phyloP scores from a whole-genome alignment of 179 eudicot species.

The Silene noctiflora region DNA sequence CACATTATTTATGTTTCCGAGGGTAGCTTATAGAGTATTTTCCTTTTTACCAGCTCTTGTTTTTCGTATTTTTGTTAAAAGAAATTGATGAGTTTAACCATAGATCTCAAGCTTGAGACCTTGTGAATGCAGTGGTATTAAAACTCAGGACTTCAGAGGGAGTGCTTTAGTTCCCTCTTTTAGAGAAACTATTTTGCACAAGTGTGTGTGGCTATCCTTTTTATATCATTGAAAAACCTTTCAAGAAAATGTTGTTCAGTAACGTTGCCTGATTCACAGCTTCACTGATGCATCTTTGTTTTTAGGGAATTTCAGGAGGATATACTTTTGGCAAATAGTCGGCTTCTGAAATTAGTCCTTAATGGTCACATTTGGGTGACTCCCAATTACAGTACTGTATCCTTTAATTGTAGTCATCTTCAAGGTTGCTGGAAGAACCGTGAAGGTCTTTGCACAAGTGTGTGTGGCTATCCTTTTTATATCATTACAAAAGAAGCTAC shows the following conservation, averaged over 20 bases:
- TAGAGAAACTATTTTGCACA: not conserved
- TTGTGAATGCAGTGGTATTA: not conserved
- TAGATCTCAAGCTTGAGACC: not conserved
- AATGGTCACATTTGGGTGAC: not conserved
- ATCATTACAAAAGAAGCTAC: not conserved
- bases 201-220: no score
- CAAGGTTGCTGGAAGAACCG: slow-evolving; percentile 11
- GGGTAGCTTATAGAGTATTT: no score
- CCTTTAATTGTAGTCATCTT: not conserved
- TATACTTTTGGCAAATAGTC: not conserved
- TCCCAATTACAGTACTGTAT: slow-evolving; percentile 7
- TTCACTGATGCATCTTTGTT: slow-evolving; percentile 4
- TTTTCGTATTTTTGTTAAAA: no score
- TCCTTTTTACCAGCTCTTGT: no score
- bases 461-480: not conserved
- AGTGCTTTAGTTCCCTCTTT: not conserved
- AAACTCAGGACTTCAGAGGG: not conserved
- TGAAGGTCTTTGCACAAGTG: not conserved
- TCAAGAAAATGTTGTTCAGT: no score
- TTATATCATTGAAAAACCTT: no score
- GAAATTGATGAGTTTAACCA: not conserved
- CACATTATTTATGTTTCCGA: no score
- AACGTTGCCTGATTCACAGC: not conserved
- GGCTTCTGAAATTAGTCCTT: slow-evolving; percentile 16
- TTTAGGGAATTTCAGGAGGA: slow-evolving; percentile 13